Conservation (phyloP, 495 filamentous ascomycete species). For the Hyaloscypha finlandica region DNA sequence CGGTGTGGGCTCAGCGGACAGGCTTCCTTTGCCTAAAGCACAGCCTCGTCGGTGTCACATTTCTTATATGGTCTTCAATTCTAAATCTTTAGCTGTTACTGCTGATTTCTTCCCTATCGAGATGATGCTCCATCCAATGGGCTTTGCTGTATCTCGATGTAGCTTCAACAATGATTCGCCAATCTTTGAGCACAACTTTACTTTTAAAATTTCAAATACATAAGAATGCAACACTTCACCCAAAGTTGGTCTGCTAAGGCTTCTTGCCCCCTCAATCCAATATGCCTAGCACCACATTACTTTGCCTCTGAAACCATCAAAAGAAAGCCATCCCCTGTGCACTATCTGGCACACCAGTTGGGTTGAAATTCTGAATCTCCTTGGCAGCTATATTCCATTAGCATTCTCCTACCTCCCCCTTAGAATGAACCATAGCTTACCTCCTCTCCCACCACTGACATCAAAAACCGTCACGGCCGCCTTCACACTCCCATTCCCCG, state of each 20-base stretch:
- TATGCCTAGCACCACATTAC: too few relatives aligned
- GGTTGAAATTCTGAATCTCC: constrained; percentile 25
- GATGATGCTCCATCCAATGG: not conserved
- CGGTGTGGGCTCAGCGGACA: not conserved
- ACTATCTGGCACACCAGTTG: constrained; percentile 7
- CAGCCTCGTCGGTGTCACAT: constrained; percentile 3
- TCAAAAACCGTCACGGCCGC: constrained; percentile 54
- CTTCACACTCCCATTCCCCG: constrained; percentile 49
- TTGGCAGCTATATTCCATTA: constrained; percentile 15
- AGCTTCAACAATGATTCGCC: not conserved
- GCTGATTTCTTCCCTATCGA: not conserved
- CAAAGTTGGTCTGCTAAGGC: not conserved
- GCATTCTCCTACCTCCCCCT: not conserved
- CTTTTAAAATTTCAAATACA: not conserved
- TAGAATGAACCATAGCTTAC: constrained; percentile 3
- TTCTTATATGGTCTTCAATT: not conserved
- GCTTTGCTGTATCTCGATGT: not conserved
- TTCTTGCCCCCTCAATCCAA: not conserved
- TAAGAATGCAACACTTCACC: not conserved
- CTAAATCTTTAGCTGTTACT: not conserved
- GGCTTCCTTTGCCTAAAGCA: not conserved
- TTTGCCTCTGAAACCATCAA: not conserved
- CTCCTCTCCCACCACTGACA: constrained; percentile 37
- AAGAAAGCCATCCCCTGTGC: constrained; percentile 19
- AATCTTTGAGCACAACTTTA: not conserved